Percentiles rank a stretch among this genome's conserved stretches.
These are phyloP conservation scores for Petrea volubilis DNA, from an alignment of 257 asterid species.

Conservation along the genomic window DNA sequence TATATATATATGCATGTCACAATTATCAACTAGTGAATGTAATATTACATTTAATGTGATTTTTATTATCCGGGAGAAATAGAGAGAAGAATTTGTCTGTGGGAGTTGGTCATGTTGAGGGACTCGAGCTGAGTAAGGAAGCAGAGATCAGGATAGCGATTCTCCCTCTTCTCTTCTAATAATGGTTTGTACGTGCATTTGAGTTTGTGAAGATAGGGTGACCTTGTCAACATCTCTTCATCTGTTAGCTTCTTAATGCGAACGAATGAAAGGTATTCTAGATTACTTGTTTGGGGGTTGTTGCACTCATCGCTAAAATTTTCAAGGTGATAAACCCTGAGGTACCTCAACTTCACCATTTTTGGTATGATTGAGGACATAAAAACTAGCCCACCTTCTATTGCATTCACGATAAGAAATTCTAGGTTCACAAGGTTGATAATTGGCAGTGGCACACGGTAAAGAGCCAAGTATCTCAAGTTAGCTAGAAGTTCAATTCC, in stretches of 20 bases:
- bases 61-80: too few species aligned
- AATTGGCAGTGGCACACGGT: neutral
- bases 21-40: too few species aligned
- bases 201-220: constrained; percentile 13
- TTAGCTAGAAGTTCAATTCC: neutral
- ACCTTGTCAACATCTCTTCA: constrained; percentile 1
- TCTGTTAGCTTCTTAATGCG: neutral
- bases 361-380: neutral
- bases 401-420: neutral
- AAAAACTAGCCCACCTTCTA: neutral
- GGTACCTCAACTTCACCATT: constrained; percentile 20
- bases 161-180: neutral
- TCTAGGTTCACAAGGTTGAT: constrained; percentile 20
- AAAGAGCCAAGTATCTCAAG: constrained; percentile 20
- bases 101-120: neutral
- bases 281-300: neutral
- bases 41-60: too few species aligned
- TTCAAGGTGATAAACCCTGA: neutral
- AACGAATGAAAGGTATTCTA: constrained; percentile 5
- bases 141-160: neutral
- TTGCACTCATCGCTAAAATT: neutral
- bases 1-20: too few species aligned
- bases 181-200: neutral
- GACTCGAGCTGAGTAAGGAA: constrained; percentile 23
- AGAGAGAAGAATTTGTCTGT: too few species aligned